Conservation (phyloP, 805 yeast genomes). For the Candida odintsovae region DNA sequence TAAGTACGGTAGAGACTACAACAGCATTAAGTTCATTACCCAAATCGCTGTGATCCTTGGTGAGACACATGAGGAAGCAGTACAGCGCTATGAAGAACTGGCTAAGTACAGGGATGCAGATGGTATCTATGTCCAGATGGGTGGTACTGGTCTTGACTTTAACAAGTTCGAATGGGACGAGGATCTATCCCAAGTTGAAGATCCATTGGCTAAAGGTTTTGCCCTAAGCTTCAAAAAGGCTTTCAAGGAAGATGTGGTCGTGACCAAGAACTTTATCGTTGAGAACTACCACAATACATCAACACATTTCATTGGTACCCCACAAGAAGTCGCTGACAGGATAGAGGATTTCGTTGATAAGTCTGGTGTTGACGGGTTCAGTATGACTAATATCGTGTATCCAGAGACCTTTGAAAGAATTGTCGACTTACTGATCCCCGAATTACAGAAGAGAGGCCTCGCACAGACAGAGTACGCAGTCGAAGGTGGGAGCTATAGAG, state of each 20-base stretch:
- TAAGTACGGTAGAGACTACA: constrained; percentile 19
- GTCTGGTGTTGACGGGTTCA: constrained; percentile 38
- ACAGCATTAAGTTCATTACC: constrained; percentile 13
- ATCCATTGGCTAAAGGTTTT: constrained; percentile 21
- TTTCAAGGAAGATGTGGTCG: constrained; percentile 12
- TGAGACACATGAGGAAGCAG: constrained; percentile 34
- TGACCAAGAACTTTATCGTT: constrained; percentile 15
- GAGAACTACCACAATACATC: constrained; percentile 27
- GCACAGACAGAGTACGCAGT: constrained; percentile 21
- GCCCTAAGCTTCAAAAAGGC: constrained; percentile 22
- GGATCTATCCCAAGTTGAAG: constrained; percentile 25
- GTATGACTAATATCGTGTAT: constrained; percentile 33
- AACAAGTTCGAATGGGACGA: constrained; percentile 30
- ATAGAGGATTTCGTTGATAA: constrained; percentile 36
- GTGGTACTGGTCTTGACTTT: constrained; percentile 37
- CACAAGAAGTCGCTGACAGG: constrained; percentile 34
- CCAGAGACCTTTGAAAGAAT: constrained; percentile 36
- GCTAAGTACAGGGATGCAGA: constrained; percentile 28
- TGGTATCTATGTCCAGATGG: constrained; percentile 34
- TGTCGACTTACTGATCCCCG: constrained; percentile 33
- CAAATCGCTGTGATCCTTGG: constrained; percentile 22
- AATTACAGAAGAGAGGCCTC: constrained; percentile 29
- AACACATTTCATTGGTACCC: constrained; percentile 28
- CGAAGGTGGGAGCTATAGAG: constrained; percentile 29
- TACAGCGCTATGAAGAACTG: constrained; percentile 25